Percentiles rank a stretch among this genome's conserved stretches.
phyloP scores from a whole-genome alignment of 148 eudicot species.

The Rhododendron kiyosumense region DNA sequence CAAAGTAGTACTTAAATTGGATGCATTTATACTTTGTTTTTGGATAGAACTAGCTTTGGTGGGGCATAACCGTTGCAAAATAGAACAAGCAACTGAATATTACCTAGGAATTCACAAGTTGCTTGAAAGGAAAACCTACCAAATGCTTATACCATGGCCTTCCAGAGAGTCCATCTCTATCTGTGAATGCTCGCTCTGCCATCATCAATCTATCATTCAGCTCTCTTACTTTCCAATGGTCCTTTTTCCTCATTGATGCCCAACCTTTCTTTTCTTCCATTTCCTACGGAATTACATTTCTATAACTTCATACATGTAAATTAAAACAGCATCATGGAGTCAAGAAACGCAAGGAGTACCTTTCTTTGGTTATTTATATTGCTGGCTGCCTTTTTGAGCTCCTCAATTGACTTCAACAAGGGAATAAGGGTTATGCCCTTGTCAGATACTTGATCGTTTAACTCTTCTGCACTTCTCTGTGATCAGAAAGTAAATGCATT shows the following conservation, averaged over 20 bases:
- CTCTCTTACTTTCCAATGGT: slow-evolving; percentile 35
- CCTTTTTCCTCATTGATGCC: slow-evolving; percentile 31
- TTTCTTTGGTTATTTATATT: slow-evolving; percentile 38
- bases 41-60: not conserved
- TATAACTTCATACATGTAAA: not conserved
- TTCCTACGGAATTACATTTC: slow-evolving; percentile 17
- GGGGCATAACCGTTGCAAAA: not conserved
- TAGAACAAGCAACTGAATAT: not conserved
- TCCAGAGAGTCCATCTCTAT: slow-evolving; percentile 52
- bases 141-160: slow-evolving; percentile 60
- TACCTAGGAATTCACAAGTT: not conserved
- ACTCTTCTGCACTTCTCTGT: slow-evolving; percentile 48
- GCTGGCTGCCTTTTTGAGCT: slow-evolving; percentile 39
- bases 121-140: slow-evolving; percentile 22
- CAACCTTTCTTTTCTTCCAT: slow-evolving; percentile 32
- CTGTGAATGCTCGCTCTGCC: slow-evolving; percentile 59
- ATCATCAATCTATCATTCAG: slow-evolving; percentile 58
- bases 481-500: not conserved
- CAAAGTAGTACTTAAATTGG: not conserved
- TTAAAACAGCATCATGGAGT: not conserved
- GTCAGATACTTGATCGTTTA: slow-evolving; percentile 25
- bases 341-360: slow-evolving; percentile 20
- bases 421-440: slow-evolving; percentile 35
- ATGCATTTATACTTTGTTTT: not conserved
- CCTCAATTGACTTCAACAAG: slow-evolving; percentile 39